phyloP scores from a whole-genome alignment of 2,329 filamentous ascomycete genomes.

The Rhynchosporium graminicola region DNA sequence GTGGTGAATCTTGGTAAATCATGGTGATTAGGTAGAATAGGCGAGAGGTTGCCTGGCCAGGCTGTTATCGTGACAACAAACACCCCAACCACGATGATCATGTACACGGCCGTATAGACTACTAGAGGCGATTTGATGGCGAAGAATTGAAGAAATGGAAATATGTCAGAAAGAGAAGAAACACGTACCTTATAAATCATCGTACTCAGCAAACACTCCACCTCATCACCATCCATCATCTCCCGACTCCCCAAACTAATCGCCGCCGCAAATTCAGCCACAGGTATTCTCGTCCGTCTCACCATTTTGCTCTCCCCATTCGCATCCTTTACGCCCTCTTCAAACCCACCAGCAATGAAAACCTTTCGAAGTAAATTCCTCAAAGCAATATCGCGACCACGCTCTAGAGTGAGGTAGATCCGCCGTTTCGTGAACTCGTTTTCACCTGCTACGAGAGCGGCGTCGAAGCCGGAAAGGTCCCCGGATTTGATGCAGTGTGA shows the following conservation, averaged over 20 bases:
- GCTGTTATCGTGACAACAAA: conserved; percentile 11
- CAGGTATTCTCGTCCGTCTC: conserved; percentile 74
- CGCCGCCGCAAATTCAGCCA: conserved; percentile 83
- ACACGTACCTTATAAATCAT: conserved; percentile 90
- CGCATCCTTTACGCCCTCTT: conserved; percentile 67
- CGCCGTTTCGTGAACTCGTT: conserved; percentile 91
- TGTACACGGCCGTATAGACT: background rate
- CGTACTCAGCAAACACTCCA: conserved; percentile 92
- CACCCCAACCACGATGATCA: background rate
- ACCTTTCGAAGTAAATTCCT: conserved; percentile 92
- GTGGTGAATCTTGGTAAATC: conserved; percentile 1
- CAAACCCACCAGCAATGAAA: conserved; percentile 80
- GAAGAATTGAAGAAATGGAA: conserved; percentile 3
- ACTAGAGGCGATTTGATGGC: background rate
- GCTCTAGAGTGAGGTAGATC: conserved; percentile 92
- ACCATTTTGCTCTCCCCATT: conserved; percentile 54
- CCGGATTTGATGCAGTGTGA: conserved; percentile 77
- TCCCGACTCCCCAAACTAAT: conserved; percentile 71
- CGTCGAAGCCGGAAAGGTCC: conserved; percentile 81
- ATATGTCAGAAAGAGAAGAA: conserved; percentile 7
- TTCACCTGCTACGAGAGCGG: conserved; percentile 77
- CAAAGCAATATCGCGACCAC: conserved; percentile 86
- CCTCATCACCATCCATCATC: conserved; percentile 81
- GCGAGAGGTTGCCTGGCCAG: conserved; percentile 22
- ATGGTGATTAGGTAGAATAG: conserved; percentile 6